phyloP scores from a whole-genome alignment of 345 rosid species.

The Conringia planisiliqua region DNA sequence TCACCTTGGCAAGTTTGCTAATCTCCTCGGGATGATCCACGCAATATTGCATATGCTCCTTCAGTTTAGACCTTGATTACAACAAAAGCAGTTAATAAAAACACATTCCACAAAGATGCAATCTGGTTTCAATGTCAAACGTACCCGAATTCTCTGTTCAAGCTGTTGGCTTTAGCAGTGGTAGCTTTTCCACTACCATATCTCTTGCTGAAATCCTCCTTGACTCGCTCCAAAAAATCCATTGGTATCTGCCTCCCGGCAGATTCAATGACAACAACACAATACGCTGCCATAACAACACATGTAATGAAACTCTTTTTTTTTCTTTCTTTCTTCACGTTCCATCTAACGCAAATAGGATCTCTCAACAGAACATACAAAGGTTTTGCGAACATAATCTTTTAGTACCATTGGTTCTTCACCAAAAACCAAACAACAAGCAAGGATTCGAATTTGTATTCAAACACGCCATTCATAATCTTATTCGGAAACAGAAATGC shows the following conservation, averaged over 20 bases:
- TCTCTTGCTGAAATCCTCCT: slow-evolving; percentile 80
- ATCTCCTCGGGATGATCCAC: slow-evolving; percentile 90
- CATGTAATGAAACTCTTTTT: background rate
- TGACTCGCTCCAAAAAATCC: slow-evolving; percentile 75
- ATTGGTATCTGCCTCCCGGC: slow-evolving; percentile 85
- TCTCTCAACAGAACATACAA: background rate
- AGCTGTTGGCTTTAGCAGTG: slow-evolving; percentile 64
- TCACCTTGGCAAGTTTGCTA: slow-evolving; percentile 89
- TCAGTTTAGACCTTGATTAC: slow-evolving; percentile 68
- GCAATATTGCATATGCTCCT: slow-evolving; percentile 87
- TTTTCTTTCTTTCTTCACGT: background rate
- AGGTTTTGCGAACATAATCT: too few relatives aligned
- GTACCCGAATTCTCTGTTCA: slow-evolving; percentile 78
- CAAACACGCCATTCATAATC: too few relatives aligned
- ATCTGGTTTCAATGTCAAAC: background rate
- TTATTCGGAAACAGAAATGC: background rate
- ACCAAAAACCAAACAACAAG: background rate
- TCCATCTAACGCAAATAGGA: background rate
- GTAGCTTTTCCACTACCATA: slow-evolving; percentile 83
- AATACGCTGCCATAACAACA: slow-evolving; percentile 58
- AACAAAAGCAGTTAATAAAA: background rate
- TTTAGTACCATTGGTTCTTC: too few relatives aligned
- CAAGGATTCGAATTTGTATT: background rate
- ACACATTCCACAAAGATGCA: background rate
- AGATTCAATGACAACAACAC: slow-evolving; percentile 84